Conservation (phyloP, 805 yeast genomes). For the Metschnikowia borealis region DNA sequence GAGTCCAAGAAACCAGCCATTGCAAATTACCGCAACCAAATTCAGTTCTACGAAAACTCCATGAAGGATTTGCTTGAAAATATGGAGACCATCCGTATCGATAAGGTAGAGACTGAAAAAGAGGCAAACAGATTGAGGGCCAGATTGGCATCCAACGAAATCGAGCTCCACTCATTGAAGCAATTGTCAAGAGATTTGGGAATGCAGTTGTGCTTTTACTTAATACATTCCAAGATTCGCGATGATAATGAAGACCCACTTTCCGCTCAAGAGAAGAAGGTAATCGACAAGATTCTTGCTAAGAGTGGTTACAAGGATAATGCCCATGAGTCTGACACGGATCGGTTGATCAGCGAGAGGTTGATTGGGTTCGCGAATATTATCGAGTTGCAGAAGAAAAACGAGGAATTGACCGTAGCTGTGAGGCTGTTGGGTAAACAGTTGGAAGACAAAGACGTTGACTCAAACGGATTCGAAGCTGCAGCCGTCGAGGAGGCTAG, state of each 20-base stretch:
- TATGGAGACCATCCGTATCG: slow-evolving; percentile 51
- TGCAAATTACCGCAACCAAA: slow-evolving; percentile 57
- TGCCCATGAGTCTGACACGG: slow-evolving; percentile 59
- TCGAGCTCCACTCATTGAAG: slow-evolving; percentile 46
- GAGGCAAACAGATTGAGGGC: slow-evolving; percentile 33
- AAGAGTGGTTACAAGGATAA: slow-evolving; percentile 28
- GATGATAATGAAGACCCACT: slow-evolving; percentile 58
- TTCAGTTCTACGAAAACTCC: slow-evolving; percentile 52
- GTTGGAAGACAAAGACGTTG: slow-evolving; percentile 60
- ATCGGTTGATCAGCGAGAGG: slow-evolving; percentile 64
- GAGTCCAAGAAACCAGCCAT: slow-evolving; percentile 77
- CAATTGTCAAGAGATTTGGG: slow-evolving; percentile 70
- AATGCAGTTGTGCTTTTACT: slow-evolving; percentile 71
- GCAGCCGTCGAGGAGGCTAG: slow-evolving; percentile 59
- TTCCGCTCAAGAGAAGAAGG: slow-evolving; percentile 58
- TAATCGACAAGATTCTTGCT: slow-evolving; percentile 53
- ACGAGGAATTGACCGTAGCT: slow-evolving; percentile 64
- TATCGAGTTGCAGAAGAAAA: slow-evolving; percentile 66
- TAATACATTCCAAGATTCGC: slow-evolving; percentile 61
- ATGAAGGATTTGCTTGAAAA: slow-evolving; percentile 48
- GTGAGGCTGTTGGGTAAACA: slow-evolving; percentile 69
- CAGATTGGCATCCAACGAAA: slow-evolving; percentile 39
- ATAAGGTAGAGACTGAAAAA: slow-evolving; percentile 42
- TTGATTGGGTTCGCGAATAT: slow-evolving; percentile 66
- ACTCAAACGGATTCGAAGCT: slow-evolving; percentile 39